Conservation (phyloP, 768 basidiomycete genomes). For the Termitomyces bulborhizus region DNA sequence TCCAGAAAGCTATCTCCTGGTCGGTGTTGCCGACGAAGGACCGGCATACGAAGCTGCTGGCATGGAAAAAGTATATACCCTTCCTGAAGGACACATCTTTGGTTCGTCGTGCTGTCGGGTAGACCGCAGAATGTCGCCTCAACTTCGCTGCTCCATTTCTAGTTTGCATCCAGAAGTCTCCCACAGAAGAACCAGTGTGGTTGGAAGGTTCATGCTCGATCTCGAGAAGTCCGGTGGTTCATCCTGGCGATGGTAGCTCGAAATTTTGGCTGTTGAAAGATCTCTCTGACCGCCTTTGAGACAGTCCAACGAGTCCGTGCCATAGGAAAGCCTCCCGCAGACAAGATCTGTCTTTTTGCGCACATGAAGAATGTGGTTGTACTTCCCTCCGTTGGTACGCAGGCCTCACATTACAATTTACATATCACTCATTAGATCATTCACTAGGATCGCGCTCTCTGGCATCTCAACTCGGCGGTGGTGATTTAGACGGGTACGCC, state of each 20-base stretch:
- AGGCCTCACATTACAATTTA: not conserved
- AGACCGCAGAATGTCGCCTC: not conserved
- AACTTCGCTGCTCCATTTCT: not conserved
- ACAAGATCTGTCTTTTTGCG: conserved; percentile 48
- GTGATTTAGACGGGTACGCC: conserved; percentile 73
- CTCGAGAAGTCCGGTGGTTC: conserved; percentile 67
- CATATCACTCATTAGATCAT: not conserved
- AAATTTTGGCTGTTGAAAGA: not conserved
- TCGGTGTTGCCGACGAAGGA: conserved; percentile 83
- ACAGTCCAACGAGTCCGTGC: conserved; percentile 66
- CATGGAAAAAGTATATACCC: conserved; percentile 42
- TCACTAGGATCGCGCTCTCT: conserved; percentile 51
- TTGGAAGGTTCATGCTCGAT: conserved; percentile 58
- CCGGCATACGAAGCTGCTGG: conserved; percentile 52
- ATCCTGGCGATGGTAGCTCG: conserved; percentile 64
- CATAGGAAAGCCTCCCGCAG: conserved; percentile 62
- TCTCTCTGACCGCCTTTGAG: conserved; percentile 1
- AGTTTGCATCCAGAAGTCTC: conserved; percentile 58
- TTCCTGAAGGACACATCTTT: conserved; percentile 58
- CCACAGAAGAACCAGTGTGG: conserved; percentile 43
- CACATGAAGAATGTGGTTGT: conserved; percentile 69
- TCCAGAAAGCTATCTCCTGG: conserved; percentile 59
- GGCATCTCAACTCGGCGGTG: conserved; percentile 66
- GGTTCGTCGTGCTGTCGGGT: conserved; percentile 34
- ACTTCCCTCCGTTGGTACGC: conserved; percentile 54